Base-by-base conservation (phyloP, 164 flowering plant genomes). In the Chimonanthus praecox region DNA sequence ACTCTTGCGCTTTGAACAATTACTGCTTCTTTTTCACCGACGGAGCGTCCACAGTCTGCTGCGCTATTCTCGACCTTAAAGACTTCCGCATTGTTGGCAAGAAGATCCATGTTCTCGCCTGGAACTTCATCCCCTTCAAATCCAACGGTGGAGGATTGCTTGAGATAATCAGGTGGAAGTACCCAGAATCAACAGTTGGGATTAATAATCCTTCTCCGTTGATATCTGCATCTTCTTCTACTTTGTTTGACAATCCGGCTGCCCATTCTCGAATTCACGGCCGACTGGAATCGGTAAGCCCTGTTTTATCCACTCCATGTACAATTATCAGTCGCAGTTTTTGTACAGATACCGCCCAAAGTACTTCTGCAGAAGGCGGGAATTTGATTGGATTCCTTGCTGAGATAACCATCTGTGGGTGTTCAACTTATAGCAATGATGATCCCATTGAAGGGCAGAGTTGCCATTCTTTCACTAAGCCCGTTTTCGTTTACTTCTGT, bases 61-160 rank as follows among this genome's bases (percentile, higher is more conserved):
- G 98, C 73, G 90, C 84, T 54, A 69, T 95, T 80, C 75, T 90
- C n/a, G 83, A 82, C 16, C 66, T 88, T 33, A 33, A 33, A n/a
- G 82, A 86, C 64, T 33, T 81, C 44, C 71, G 72, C 15, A 58
- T 83, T 0, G 71, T 95, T 6, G 87, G 88, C 3, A 82, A 76
- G 76, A 76, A 15, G 61, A 84, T 95, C 70, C 77, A 58, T 6
- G 90, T 91, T 43, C 77, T 80, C 20, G 80, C 92, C 33, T 95
- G 97, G 98, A 95, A 92, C 80, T 95, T 86, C 74, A 83, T 94
- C 79, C 98, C 95, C 3, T 73, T 85, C 5, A 84, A 79, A 51
- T 65, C 20, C 13, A 33, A 72, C 43, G 67, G 74, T 0, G 80
- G 86, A 15, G 95, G 92, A 15, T 81, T 87, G 65, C 76, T 92